Evolutionary conservation across 768 basidiomycete genomes (phyloP), one percentile per base, ranked within the genome.

Genomic region (Chalciporus sphaerocephalus): DNA sequence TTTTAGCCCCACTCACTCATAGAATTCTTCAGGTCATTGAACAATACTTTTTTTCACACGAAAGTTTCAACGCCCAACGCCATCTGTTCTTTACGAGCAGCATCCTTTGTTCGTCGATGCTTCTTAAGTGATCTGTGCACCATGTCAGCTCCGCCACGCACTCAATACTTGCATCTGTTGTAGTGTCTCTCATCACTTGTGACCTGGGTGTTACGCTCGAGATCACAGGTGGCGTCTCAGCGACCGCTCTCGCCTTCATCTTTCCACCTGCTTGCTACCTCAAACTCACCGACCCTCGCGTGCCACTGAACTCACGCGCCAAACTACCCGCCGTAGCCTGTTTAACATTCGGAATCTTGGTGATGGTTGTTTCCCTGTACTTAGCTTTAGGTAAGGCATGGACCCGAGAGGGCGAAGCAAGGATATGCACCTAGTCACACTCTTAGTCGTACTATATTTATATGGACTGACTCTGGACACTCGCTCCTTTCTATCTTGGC

Each of bases 171-270:
- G 42, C 42, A 12, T 21, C 36, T n/a, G 43, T 28, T 39, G 12
- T 60, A 94, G 93, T 96, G 48, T 81, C 95, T 5, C 74, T 97
- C 44, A 75, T 93, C 46, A 97, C 95, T 1, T 96, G 93, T 61
- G 95, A 99, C 64, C 78, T 99, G 12, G 96, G 96, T n/a, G 86
- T 97, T 36, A 96, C 95, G 70, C 83, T 99, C 30, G 96, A 99
- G 70, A 87, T 99, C 35, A 94, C 93, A 0, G 96, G 96, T n/a
- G 95, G 95, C n/a, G 78, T 90, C 10, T 90, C 90, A 12, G 90
- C 90, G 5, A 92, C 92, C 0, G 82, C 92, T 0, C 77, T 97
- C 9, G 95, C 95, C 4, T 97, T 85, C 69, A 92, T 97, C 52
- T 92, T 92, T 61, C 87, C 92, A 9, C 85, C 92, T 0, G 83